Evolutionary conservation across 2,329 filamentous ascomycete genomes (phyloP), one percentile per base, ranked within the genome.

Genomic region (Fusarium graminum): DNA sequence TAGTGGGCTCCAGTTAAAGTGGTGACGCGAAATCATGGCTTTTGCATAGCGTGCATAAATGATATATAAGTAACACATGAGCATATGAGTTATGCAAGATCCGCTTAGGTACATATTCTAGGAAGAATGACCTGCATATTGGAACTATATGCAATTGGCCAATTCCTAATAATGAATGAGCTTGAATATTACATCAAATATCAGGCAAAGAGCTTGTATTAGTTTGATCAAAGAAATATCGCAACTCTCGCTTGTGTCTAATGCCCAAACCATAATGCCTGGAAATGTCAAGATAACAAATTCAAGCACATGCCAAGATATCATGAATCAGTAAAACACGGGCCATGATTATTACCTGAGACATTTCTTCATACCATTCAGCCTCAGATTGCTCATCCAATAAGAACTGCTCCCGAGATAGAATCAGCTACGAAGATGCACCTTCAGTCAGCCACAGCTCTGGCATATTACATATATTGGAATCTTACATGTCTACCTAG

Each of bases 1-100:
- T 46, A 57, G 59, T 64, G 70, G 55, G 46, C 0, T 28, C 65
- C 67, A 72, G 63, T 74, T 74, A 74, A 74, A 71, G 46, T 49
- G 41, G 54, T 39, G 52, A 70, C 71, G 71, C 72, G 70, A 74
- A 53, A 65, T 49, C 22, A 42, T 17, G 4, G 0, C 13, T 6
- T 22, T 4, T 60, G 41, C 55, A 52, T 19, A 59, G 38, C 32
- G 16, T 44, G 39, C 45, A 49, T 34, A 46, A 7, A 4, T 26
- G 16, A n/a, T 13, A 29, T 17, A 41, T 14, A 7, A 13, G 8
- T 10, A 10, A 10, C 4, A 17, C 40, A 30, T 16, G 13, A 22
- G 14, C 16, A n/a, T 17, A 29, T 29, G 6, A 22, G 22, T 22
- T 22, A 22, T 22, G 22, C 22, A 4, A 22, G 22, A 29, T 8